A percentile compares a stretch with the other conserved stretches of the same genome.
Conservation (phyloP, 768 basidiomycete species). For the Tylopilus vinaceipallidus region DNA sequence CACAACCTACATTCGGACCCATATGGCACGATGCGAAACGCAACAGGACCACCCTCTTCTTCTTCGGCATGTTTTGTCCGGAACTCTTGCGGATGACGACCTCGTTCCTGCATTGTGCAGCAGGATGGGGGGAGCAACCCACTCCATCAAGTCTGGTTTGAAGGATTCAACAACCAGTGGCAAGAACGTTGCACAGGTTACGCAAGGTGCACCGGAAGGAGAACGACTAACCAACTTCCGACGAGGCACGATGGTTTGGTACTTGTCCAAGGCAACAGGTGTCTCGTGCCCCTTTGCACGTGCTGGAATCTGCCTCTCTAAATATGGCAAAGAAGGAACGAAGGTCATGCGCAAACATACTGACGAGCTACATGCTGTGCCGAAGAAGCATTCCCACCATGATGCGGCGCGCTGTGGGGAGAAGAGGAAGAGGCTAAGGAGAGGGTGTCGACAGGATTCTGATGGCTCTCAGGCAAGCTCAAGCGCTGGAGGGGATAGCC, state of each 20-base stretch:
- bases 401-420: slow-evolving; percentile 42
- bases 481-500: slow-evolving; percentile 10
- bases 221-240: slow-evolving; percentile 67
- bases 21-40: slow-evolving; percentile 66
- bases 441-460: slow-evolving; percentile 30
- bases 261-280: slow-evolving; percentile 72
- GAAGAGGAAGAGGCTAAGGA: slow-evolving; percentile 42
- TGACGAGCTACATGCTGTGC: slow-evolving; percentile 34
- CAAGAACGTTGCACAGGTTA: slow-evolving; percentile 17
- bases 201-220: slow-evolving; percentile 12
- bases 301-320: slow-evolving; percentile 69
- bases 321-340: slow-evolving; percentile 57
- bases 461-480: slow-evolving; percentile 12
- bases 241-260: slow-evolving; percentile 79
- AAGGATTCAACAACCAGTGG: slow-evolving; percentile 26
- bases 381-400: slow-evolving; percentile 41
- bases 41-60: slow-evolving; percentile 75
- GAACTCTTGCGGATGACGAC: slow-evolving; percentile 70
- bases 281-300: slow-evolving; percentile 73
- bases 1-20: slow-evolving; percentile 77
- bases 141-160: slow-evolving; percentile 28
- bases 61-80: slow-evolving; percentile 68
- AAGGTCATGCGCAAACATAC: slow-evolving; percentile 22
- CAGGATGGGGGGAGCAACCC: slow-evolving; percentile 63
- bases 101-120: slow-evolving; percentile 71